Evolutionary conservation across 306 rosid species (phyloP), one percentile per base, ranked within the genome.

Genomic region (Datisca glomerata): DNA sequence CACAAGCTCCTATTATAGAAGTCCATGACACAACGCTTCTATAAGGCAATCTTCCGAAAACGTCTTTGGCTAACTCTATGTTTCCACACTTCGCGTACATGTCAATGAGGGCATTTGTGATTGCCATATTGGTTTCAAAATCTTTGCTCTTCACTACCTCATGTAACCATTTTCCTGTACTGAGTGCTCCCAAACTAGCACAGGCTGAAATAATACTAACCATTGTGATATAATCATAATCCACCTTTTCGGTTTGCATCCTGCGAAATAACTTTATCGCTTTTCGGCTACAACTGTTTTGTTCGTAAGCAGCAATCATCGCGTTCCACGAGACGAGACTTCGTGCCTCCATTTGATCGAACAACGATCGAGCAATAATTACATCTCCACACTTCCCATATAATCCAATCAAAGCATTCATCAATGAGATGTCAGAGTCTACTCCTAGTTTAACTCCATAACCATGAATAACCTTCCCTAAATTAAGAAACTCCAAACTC

Each of bases 381-480:
- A 69, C 28, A 47, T 25, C 12, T 7, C 47, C 62, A 54, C 75
- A 69, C 21, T 66, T 72, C 1, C 77, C 53, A 24, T 69, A 77
- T 56, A 73, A 20, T n/a, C 52, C 75, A 43, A 66, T 21, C 21
- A 77, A 74, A 23, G 58, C 37, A 36, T 76, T 72, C 49, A 64
- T 66, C 51, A 77, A 67, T 43, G 69, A 69, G 9, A 59, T 17
- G 25, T 73, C 80, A 5, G 31, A 19, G 44, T 57, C 55, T 28
- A 66, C 62, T 25, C 80, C 81, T 33, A 62, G 52, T 53, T 18
- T 61, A n/a, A 66, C 9, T 20, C 63, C 34, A 41, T 57, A 71
- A 9, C 62, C 60, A 50, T 77, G 86, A 39, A 73, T 50, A 69
- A 52, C 36, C 24, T 45, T 47, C 0, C 75, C 81, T 29, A 59